Base-by-base conservation (phyloP, 148 eudicot genomes). In the Camellia granthamiana region DNA sequence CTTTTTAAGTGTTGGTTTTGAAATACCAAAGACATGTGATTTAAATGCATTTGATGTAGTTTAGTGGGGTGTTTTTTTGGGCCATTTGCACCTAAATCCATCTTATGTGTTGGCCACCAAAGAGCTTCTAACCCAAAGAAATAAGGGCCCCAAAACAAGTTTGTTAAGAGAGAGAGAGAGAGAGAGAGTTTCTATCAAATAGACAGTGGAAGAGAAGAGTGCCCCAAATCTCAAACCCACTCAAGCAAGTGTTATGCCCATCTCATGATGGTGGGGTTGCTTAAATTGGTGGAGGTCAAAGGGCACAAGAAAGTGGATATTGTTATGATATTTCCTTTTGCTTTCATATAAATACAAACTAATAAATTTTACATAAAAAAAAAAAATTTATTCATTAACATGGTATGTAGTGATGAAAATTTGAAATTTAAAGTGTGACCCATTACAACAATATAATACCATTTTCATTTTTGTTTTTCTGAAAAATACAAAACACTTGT, bases 221-320 rank as follows among this genome's bases (percentile, higher is more conserved):
- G 38, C 38, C 38, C 38, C 38, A 38, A 64, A 64, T 38, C 69
- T 30, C 46, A 9, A 9, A 23, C 44, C 46, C 69, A 66, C 44
- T 38, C 46, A 38, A 10, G 9, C 12, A 38, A 66, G 18, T 10
- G 78, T 77, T 58, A 75, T 16, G 3, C 69, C 23, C 16, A 30
- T 78, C 21, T 59, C 75, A 59, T 74, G 23, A 56, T 23, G 81
- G 46, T 58, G 70, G 81, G n/a, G 76, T 70, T 79, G 81, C 63
- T 68, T 56, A 69, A 79, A 79, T 76, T 76, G 69, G 69, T 44
- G 69, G 69, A 61, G 73, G 81, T 79, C 75, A 72, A 79, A 79
- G 16, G 64, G 55, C 42, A 44, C 15, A 12, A 76, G 78, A 76
- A 61, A 46, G 78, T 76, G 78, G 78, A 76, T 61, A 4, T 76